Percentiles rank a stretch among this genome's conserved stretches.
phyloP scores from a whole-genome alignment of 2,329 filamentous ascomycete genomes.

The Phaeosphaeriaceae sp. region DNA sequence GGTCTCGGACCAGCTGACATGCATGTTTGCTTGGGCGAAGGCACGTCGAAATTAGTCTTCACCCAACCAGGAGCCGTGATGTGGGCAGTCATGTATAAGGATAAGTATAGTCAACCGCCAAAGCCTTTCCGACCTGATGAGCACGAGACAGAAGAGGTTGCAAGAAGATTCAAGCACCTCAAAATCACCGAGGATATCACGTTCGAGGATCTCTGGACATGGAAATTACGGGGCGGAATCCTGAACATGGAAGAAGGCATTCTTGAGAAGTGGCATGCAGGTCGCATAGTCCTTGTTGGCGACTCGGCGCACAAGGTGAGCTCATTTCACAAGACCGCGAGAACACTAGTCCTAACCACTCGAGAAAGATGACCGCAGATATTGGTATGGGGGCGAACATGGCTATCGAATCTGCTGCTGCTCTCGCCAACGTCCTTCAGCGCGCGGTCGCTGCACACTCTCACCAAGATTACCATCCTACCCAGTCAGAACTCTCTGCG shows the following conservation, averaged over 20 bases:
- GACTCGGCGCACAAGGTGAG: constrained; percentile 50
- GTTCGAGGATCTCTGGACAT: constrained; percentile 45
- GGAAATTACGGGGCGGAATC: constrained; percentile 27
- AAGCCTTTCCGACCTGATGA: constrained; percentile 12
- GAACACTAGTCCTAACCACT: too few species aligned
- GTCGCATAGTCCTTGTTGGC: constrained; percentile 50
- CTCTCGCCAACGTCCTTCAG: constrained; percentile 22
- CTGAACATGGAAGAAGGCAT: constrained; percentile 9
- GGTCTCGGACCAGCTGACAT: constrained; percentile 32
- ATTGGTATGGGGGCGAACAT: constrained; percentile 27
- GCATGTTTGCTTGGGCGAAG: constrained; percentile 24
- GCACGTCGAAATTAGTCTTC: constrained; percentile 33
- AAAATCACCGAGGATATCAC: constrained; percentile 17
- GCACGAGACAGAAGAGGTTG: constrained; percentile 38
- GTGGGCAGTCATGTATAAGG: constrained; percentile 20
- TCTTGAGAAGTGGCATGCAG: constrained; percentile 44
- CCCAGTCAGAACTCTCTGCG: constrained; percentile 5
- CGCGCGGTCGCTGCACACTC: constrained; percentile 3
- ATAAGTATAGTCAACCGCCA: constrained; percentile 14
- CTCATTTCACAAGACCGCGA: too few species aligned
- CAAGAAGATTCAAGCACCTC: constrained; percentile 20
- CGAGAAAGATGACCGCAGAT: constrained; percentile 21
- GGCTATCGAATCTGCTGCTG: constrained; percentile 25
- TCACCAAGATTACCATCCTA: too few species aligned
- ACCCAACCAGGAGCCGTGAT: constrained; percentile 24